These are phyloP conservation scores for Vicia sativa DNA, from an alignment of 306 rosid species.

Conservation along the genomic window DNA sequence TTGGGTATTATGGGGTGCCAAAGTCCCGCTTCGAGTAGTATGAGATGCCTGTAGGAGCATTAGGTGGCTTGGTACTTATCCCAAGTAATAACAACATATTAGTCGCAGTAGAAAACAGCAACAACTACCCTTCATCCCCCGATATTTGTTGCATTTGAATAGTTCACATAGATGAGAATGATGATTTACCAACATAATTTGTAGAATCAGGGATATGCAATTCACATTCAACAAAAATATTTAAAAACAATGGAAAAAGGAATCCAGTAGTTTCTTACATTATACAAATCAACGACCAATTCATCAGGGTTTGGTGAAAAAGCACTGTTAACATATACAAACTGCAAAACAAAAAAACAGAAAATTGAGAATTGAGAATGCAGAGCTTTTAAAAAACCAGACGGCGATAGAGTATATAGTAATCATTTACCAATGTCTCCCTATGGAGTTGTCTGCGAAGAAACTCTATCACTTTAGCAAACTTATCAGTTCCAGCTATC, in stretches of 20 bases:
- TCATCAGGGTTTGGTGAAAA: conserved; percentile 97
- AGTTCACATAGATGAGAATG: no score
- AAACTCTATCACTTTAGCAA: conserved; percentile 92
- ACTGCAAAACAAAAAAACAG: conserved; percentile 55
- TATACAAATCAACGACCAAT: conserved; percentile 76
- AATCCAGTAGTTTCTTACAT: conserved; percentile 56
- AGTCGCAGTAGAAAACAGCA: neutral
- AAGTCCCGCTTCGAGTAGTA: neutral
- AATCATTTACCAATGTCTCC: conserved; percentile 73
- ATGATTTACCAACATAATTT: no score
- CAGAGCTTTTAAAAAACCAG: conserved; percentile 28
- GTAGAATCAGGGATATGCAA: conserved; percentile 16
- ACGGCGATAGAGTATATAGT: neutral
- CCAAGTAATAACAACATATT: neutral
- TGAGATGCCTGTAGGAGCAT: neutral
- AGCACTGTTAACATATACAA: conserved; percentile 90
- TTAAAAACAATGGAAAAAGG: conserved; percentile 9
- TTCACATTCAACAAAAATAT: conserved; percentile 4
- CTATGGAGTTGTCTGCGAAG: conserved; percentile 87
- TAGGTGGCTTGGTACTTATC: neutral
- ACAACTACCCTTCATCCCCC: neutral
- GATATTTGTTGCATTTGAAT: no score
- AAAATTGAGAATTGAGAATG: conserved; percentile 40
- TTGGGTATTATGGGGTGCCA: neutral
- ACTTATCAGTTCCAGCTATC: conserved; percentile 87